Evolutionary conservation across 306 rosid genomes (phyloP), one percentile per base, ranked within the genome.

Genomic region (Lupinus albus): DNA sequence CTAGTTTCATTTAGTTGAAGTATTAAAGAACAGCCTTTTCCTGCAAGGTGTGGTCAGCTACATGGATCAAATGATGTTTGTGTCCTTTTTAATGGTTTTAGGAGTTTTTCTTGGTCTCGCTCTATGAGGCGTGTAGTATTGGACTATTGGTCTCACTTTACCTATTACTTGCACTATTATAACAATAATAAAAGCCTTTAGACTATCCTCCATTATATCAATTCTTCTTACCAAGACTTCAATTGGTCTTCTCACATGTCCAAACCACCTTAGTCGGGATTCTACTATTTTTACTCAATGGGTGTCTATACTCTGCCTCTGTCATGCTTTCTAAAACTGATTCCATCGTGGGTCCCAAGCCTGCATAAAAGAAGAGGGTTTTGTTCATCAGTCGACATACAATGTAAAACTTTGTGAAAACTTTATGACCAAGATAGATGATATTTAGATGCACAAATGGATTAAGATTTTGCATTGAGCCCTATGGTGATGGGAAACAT

Each of bases 1-100:
- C 49, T 25, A 46, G 28, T 68, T 59, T 28, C 35, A 47, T 28
- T 57, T 57, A 50, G 70, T 42, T 68, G 67, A 15, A 9, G 65
- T 14, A 36, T 3, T 50, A 47, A 38, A 9, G 2, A 38, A 38
- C 9, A 41, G 13, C 13, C 13, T 41, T 41, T 41, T 41, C 13
- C 47, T 12, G 4, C 47, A 3, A 41, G 47, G 47, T 41, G 12
- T 8, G 44, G 44, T 39, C 44, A 11, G 47, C 13, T 3, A 41
- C 6, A 41, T 41, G 13, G 47, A 41, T 41, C 6, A 41, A 41
- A 41, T 0, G 47, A 41, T 3, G 47, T 10, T 41, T 11, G 5
- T 11, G 47, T 11, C 11, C 47, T 41, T 11, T 41, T 41, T 41
- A 9, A 41, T 41, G 13, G 4, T 11, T 41, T 11, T 11, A 11